Conservation (phyloP, 208 protist species). For the Crithidia fasciculata region DNA sequence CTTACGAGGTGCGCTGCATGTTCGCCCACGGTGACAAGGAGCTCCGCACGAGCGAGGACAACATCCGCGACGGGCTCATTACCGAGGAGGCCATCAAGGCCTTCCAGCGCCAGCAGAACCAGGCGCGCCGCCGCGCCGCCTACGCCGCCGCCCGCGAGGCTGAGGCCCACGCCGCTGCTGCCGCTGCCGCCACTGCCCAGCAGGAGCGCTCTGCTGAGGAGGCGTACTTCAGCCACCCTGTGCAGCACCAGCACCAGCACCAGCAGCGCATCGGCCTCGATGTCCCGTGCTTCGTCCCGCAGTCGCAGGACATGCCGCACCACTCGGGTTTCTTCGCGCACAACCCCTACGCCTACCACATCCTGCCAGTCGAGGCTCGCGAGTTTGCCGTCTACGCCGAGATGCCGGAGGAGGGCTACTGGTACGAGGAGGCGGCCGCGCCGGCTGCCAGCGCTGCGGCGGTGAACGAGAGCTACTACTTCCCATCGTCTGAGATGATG, state of each 20-base stretch:
- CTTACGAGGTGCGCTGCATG: constrained; percentile 75
- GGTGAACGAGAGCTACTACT: constrained; percentile 39
- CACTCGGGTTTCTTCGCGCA: constrained; percentile 29
- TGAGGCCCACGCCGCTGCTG: constrained; percentile 1
- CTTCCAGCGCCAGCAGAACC: constrained; percentile 47
- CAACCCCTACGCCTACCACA: constrained; percentile 55
- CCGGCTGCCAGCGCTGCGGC: not conserved
- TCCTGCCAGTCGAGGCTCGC: constrained; percentile 38
- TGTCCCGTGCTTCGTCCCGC: constrained; percentile 11
- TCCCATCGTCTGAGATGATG: constrained; percentile 43
- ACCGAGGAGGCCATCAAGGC: constrained; percentile 69
- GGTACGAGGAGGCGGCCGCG: constrained; percentile 27
- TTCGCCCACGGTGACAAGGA: constrained; percentile 81
- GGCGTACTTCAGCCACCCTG: not conserved
- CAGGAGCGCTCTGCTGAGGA: constrained; percentile 14
- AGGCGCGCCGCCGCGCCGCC: constrained; percentile 22
- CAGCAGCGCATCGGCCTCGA: not conserved
- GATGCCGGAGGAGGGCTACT: constrained; percentile 29
- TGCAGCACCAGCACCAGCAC: not conserved
- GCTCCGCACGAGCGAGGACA: constrained; percentile 67
- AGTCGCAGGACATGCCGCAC: constrained; percentile 8
- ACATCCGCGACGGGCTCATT: constrained; percentile 68
- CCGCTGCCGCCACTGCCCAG: not conserved
- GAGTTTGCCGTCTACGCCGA: constrained; percentile 33
- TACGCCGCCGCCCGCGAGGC: constrained; percentile 15